A percentile compares a stretch with the other conserved stretches of the same genome.
These are phyloP conservation scores for Myxozyma udenii DNA, from an alignment of 805 yeast genomes.

Conservation along the genomic window DNA sequence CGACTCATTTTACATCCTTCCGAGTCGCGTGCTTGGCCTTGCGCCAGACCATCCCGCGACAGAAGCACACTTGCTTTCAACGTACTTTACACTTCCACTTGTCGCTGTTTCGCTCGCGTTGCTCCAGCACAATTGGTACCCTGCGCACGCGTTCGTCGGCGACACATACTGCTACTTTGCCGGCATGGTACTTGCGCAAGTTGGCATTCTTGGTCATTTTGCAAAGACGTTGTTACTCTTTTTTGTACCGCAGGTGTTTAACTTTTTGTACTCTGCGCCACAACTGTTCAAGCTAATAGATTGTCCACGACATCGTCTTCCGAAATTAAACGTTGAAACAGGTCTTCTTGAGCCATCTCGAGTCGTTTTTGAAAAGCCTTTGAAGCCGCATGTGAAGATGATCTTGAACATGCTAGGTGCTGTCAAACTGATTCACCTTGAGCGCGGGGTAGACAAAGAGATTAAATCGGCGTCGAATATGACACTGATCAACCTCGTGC, in stretches of 20 bases:
- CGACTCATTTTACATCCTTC: constrained; percentile 63
- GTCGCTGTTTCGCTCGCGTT: constrained; percentile 78
- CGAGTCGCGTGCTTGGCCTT: constrained; percentile 36
- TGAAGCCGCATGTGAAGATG: constrained; percentile 22
- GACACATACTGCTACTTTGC: constrained; percentile 97
- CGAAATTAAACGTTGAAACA: constrained; percentile 63
- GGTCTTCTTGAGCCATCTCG: constrained; percentile 73
- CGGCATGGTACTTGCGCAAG: constrained; percentile 98
- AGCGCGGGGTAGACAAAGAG: constrained; percentile 36
- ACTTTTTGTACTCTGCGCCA: constrained; percentile 87
- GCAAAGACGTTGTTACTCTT: constrained; percentile 85
- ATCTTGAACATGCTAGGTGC: constrained; percentile 49
- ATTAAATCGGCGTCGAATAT: constrained; percentile 63
- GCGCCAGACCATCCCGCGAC: constrained; percentile 51
- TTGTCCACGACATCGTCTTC: constrained; percentile 94
- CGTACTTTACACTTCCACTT: constrained; percentile 77
- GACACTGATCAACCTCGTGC: constrained; percentile 77
- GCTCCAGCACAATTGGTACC: constrained; percentile 80
- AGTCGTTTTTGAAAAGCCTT: constrained; percentile 35
- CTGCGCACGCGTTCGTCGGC: constrained; percentile 92
- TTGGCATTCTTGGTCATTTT: constrained; percentile 93
- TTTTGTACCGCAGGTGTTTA: constrained; percentile 86
- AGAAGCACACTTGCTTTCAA: constrained; percentile 79
- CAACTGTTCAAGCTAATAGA: constrained; percentile 83
- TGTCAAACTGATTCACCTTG: constrained; percentile 50